Evolutionary conservation across 352 stramenopile genomes (phyloP), one percentile per base, ranked within the genome.

Genomic region (Paralagenidium karlingii): DNA sequence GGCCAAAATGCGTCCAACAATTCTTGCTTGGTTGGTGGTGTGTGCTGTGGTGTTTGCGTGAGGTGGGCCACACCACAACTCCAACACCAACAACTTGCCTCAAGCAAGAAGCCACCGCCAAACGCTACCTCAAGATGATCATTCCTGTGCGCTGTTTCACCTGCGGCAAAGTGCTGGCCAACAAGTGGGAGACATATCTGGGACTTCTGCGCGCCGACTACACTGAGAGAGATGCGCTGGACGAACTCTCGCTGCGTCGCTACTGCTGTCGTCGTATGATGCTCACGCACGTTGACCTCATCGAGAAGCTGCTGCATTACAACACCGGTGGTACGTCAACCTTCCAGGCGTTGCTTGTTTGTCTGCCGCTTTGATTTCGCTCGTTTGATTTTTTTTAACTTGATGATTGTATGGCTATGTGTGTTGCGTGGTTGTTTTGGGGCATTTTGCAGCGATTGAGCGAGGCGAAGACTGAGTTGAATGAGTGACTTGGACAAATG

Each of bases 251-350:
- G 38, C 79, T 99, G 19, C 97, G 97, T 61, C 71, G 96, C 75
- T 99, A 99, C 69, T 99, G 96, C 81, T 99, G 96, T 67, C 77
- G 96, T 44, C 81, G 96, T 42, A 99, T 99, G 96, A 86, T 99
- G 69, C 80, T 99, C 43, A 99, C 94, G 30, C 96, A 99, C 69
- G 96, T 99, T 18, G 96, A 99, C 73, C 81, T 99, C 24, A 99
- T 99, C 61, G 94, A 99, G 70, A 99, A 99, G 69, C 78, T 99
- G 38, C 78, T 99, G 48, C 97, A 99, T 73, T 99, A 99, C 78
- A 99, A 99, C 79, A 98, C 78, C n/a, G 75, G 75, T 49, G 78
- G 76, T 92, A 49, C 38, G 68, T 37, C 22, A 38, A 37, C 24
- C 13, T 9, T 13, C 10, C 16, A 6, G 8, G 13, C 15, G 16